phyloP scores from a whole-genome alignment of 108 stramenopile species.

The Parietichytrium sp. region DNA sequence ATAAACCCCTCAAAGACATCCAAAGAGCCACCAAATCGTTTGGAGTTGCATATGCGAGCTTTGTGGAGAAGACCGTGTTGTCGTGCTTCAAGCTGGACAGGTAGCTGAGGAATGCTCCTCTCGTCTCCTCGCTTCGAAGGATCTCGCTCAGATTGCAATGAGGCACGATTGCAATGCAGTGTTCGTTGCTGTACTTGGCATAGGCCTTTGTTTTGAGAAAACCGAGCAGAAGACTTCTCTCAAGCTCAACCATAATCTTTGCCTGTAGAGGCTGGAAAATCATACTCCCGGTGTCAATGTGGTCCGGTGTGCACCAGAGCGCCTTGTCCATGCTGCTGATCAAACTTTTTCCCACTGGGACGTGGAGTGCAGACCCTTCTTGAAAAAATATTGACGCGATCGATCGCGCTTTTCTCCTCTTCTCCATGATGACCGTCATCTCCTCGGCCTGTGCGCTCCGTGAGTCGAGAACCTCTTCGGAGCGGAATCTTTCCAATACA shows the following conservation, averaged over 20 bases:
- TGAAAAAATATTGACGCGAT: neutral
- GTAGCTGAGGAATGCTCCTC: neutral
- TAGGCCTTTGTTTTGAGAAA: neutral
- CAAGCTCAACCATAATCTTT: constrained; percentile 35
- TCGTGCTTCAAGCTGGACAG: neutral
- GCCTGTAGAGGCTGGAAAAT: neutral
- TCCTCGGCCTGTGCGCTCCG: neutral
- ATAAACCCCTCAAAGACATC: no score
- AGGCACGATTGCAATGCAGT: neutral
- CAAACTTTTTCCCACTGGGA: neutral
- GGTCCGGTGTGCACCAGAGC: neutral
- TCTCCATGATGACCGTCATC: neutral
- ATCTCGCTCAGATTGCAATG: neutral
- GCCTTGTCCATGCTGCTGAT: neutral
- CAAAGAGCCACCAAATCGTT: no score
- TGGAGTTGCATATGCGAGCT: no score
- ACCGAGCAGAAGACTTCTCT: neutral
- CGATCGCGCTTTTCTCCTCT: neutral
- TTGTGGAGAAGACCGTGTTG: neutral
- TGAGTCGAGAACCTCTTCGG: neutral
- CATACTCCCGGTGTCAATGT: constrained; percentile 10
- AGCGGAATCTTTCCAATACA: neutral
- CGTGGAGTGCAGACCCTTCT: neutral
- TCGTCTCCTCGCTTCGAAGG: neutral
- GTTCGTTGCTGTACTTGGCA: neutral